Base-by-base conservation (phyloP, 345 rosid species). In the Lepidium sativum region DNA sequence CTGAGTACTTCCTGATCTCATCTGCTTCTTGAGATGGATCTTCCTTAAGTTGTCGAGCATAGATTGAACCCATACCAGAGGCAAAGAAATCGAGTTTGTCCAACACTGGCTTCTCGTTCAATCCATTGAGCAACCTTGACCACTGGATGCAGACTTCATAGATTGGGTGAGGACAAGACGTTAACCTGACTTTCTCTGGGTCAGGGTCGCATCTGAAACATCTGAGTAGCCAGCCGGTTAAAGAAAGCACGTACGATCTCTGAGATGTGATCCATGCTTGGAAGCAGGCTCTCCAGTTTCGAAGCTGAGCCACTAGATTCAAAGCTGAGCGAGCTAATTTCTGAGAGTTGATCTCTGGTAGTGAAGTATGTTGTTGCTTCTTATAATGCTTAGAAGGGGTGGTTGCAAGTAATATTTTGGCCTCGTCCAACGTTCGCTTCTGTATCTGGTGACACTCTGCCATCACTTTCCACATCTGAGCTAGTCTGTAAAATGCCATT, bases 391-490 rank as follows among this genome's bases (percentile, higher is more conserved):
- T 86, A 9, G 84, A 81, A 38, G 89, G 84, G 3, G 75, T 81
- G 43, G 89, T 81, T 1, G 97, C 98, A 44, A 92, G 84, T 61
- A 92, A 76, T 40, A 78, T 67, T 75, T 89, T 92, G 62, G 98
- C 97, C 65, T 84, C 92, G n/a, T 89, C 94, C 66, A 92, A 69
- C 21, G 96, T 83, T 55, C 79, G 83, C 65, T 84, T 89, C 72
- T 92, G 98, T 37, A 76, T 72, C 49, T 79, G 88, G 73, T 92
- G 98, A 68, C 96, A 80, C 68, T 86, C 91, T 50, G 96, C 89
- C 97, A 92, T 89, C 73, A 82, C 86, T 79, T 86, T 89, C 98
- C 98, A 92, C 97, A 92, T 92, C 51, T 70, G 75, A 52, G 83
- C 72, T 75, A 92, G 71, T 72, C 98, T 92, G 89, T 59, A 61